phyloP scores from a whole-genome alignment of 306 rosid species.

The Macrotyloma uniflorum region DNA sequence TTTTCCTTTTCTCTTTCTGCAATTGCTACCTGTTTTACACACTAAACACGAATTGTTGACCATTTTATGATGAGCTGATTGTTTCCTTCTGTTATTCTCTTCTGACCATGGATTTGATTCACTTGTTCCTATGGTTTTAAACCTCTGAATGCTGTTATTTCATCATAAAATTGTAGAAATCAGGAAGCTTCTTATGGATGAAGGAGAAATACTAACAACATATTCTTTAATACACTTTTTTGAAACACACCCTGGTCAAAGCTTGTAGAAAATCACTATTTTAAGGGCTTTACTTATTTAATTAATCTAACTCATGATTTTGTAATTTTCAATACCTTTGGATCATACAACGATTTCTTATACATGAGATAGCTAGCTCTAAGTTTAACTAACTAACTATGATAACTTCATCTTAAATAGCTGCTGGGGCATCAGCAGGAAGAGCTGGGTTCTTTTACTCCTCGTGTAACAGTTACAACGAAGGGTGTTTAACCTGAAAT shows the following conservation, averaged over 20 bases:
- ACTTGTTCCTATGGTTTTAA: background rate
- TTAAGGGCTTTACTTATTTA: background rate
- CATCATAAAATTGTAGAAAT: background rate
- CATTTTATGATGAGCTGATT: background rate
- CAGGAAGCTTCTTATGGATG: background rate
- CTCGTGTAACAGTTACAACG: background rate
- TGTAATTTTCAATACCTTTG: background rate
- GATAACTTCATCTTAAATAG: background rate
- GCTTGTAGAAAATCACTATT: background rate
- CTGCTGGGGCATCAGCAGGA: too few relatives aligned
- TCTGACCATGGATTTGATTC: background rate
- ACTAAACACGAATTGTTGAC: background rate
- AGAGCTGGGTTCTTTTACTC: background rate
- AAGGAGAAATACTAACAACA: background rate
- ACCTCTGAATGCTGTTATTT: background rate
- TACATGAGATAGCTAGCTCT: background rate
- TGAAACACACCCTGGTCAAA: too few relatives aligned
- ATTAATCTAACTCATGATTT: background rate
- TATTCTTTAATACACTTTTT: too few relatives aligned
- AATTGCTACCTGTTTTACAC: background rate
- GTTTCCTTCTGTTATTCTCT: background rate
- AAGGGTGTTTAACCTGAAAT: background rate
- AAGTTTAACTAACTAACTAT: background rate
- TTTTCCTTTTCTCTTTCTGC: background rate
- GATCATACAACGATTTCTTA: background rate